Evolutionary conservation across 1,284 basidiomycete species (phyloP), one percentile per base, ranked within the genome.

Genomic region (Cryptococcus sp.): DNA sequence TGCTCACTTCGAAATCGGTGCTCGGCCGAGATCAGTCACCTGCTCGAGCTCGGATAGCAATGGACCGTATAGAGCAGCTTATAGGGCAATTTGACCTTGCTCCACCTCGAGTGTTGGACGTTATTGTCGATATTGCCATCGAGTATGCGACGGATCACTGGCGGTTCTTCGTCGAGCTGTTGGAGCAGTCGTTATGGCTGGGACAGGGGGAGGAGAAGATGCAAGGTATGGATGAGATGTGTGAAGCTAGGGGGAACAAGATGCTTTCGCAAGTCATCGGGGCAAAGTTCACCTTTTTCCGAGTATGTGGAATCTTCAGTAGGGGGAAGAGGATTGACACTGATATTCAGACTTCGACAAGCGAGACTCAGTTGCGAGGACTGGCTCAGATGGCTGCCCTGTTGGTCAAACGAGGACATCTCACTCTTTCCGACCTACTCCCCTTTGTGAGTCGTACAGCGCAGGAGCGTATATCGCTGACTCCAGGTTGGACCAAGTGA

Each of bases 61-160:
- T 88, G 88, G 82, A 85, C 51, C 85, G 86, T 51, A 79, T 93
- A 48, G 84, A 92, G 61, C 85, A 85, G 47, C 80, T 95, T 44
- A 87, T 95, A 63, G 93, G 94, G 23, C 93, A 89, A 72, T 98
- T 97, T 66, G 90, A 95, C 70, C 79, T 99, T 41, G 91, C 97
- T 65, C 93, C 95, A 9, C 90, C 92, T 62, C 81, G 94, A 52
- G 91, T 89, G 0, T 78, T 98, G 52, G 95, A 98, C 68, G 78
- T 98, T 56, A 86, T 97, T 50, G 79, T 98, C 34, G 94, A 98
- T 66, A 82, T 95, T 14, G 84, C 97, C 56, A 85, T 85, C 10
- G 80, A 82, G 48, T 85, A 95, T 65, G 73, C 97, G 33, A 74
- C 82, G 4, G 82, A 84, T 0, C 91, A 98, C 65, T 86, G 87